Evolutionary conservation across 2,329 filamentous ascomycete genomes (phyloP), one percentile per base, ranked within the genome.

Genomic region (Mycosphaerelloides madeirae): DNA sequence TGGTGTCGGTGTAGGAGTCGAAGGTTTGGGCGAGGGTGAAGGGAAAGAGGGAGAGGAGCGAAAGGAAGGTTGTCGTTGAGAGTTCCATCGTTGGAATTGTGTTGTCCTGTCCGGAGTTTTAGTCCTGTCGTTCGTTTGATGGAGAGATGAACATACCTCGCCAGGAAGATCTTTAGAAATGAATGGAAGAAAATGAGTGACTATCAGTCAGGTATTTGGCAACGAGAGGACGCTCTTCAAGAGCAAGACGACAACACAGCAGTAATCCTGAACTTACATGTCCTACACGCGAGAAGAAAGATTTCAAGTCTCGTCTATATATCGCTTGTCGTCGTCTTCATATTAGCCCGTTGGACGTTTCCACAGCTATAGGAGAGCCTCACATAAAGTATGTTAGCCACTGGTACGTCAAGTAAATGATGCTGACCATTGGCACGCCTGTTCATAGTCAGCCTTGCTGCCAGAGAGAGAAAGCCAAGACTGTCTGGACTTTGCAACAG

Each of bases 1-100:
- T 77, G 20, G 67, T 65, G 34, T 60, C 59, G 14, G 57, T 60
- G 51, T 49, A 59, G 12, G 46, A 34, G n/a, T 42, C 38, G 48
- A 58, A 56, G 14, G 48, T 49, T 43, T 63, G 60, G 20, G 51
- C 59, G 13, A 53, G 33, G 6, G 55, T 48, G 9, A 44, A 43
- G 20, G 53, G 37, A 31, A 53, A 41, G 43, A 56, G 42, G 20
- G 50, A 44, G 36, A 53, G 31, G 29, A 52, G 48, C 22, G 52
- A 47, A 38, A n/a, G n/a, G n/a, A n/a, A n/a, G n/a, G 55, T 25
- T 40, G 52, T 34, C 18, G 44, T 46, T 35, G 48, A 41, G 48
- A 57, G 37, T 50, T 55, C 57, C 59, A 61, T 62, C 29, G 9
- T 56, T 55, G n/a, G n/a, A n/a, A n/a, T n/a, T n/a, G n/a, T n/a